Evolutionary conservation across 2,329 filamentous ascomycete genomes (phyloP).

Genomic region (Zymoseptoria tritici): DNA sequence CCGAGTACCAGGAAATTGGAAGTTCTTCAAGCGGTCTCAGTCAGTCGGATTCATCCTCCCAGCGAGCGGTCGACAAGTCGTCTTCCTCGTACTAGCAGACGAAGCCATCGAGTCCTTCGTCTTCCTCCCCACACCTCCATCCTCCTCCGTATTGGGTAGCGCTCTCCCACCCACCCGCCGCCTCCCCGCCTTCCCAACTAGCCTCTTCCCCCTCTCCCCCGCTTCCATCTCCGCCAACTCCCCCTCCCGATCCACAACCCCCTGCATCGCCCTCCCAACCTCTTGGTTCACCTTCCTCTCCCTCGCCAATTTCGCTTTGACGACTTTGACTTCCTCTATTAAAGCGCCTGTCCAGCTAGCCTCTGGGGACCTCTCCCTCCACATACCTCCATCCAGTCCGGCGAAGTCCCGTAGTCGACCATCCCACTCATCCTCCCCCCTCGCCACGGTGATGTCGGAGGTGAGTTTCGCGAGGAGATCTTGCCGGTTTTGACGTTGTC

Average conservation of each 20-base stretch:
- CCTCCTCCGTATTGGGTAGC: no score
- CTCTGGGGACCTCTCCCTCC: no score
- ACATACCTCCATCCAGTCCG: no score
- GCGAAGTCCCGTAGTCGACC: background rate
- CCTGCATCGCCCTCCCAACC: conserved; percentile 37
- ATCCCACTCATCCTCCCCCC: conserved; percentile 46
- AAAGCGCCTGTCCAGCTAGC: conserved; percentile 31
- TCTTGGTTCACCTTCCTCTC: conserved; percentile 27
- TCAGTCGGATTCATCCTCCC: background rate
- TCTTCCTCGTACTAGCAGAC: background rate
- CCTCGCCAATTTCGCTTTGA: conserved; percentile 16
- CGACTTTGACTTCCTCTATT: conserved; percentile 31
- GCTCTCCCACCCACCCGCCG: no score
- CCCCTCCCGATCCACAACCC: conserved; percentile 43
- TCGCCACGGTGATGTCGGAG: conserved; percentile 4
- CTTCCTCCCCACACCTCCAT: no score
- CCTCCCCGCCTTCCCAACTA: background rate
- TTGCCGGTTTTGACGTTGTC: no score
- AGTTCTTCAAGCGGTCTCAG: no score
- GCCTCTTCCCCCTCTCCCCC: conserved; percentile 27
- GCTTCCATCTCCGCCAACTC: conserved; percentile 30
- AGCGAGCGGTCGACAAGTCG: background rate
- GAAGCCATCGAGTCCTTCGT: background rate
- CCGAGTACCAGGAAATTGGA: no score
- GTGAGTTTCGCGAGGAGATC: no score